Percentiles rank a stretch among this genome's conserved stretches.
Evolutionary conservation across 768 basidiomycete genomes (phyloP).

Genomic region (Hericium rajendrae): DNA sequence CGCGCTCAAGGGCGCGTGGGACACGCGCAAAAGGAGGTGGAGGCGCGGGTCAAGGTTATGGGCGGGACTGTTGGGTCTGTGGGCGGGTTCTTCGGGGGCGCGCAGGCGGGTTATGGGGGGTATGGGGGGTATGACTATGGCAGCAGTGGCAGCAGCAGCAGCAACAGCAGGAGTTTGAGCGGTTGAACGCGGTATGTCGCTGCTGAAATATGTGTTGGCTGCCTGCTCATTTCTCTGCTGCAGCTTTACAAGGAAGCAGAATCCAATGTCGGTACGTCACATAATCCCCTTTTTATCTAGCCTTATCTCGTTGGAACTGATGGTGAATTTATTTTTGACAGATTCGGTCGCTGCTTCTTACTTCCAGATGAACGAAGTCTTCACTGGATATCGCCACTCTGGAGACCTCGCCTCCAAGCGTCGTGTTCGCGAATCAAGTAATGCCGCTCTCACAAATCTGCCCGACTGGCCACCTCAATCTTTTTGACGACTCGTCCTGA

Average conservation of each 20-base stretch:
- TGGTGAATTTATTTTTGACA: conserved; percentile 14
- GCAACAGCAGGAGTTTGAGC: conserved; percentile 33
- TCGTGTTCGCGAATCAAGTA: conserved; percentile 70
- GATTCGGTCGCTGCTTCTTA: conserved; percentile 60
- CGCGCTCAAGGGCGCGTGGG: conserved; percentile 58
- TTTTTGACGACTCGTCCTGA: background rate
- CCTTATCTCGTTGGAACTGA: background rate
- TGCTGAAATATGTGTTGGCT: background rate
- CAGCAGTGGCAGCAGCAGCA: background rate
- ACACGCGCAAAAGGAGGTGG: conserved; percentile 47
- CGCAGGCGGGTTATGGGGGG: conserved; percentile 14
- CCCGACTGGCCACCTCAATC: conserved; percentile 58
- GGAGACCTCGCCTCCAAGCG: conserved; percentile 60
- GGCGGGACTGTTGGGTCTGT: conserved; percentile 22
- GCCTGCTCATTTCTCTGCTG: background rate
- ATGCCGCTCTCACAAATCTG: conserved; percentile 60
- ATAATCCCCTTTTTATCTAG: background rate
- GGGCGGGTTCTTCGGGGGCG: conserved; percentile 27
- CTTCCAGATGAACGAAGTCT: conserved; percentile 73
- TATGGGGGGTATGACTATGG: conserved; percentile 11
- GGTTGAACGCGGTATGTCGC: conserved; percentile 48
- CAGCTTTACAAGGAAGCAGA: conserved; percentile 34
- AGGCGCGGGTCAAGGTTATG: conserved; percentile 34
- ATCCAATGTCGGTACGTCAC: conserved; percentile 36
- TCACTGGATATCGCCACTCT: conserved; percentile 64